A percentile compares a stretch with the other conserved stretches of the same genome.
These are phyloP conservation scores for Jasminum sambac DNA, from an alignment of 257 asterid genomes.

Conservation along the genomic window DNA sequence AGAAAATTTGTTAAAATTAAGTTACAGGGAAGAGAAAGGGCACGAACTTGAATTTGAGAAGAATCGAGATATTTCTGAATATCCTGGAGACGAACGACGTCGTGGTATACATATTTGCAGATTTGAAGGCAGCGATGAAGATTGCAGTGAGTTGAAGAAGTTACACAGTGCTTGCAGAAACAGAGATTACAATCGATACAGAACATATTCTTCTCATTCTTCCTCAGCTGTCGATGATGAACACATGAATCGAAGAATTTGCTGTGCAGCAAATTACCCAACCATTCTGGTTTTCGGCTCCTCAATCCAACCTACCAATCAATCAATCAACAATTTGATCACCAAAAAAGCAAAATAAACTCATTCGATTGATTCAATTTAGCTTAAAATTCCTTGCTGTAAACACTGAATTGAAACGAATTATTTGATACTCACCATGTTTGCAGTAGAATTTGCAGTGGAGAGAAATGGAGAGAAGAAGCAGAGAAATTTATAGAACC, in stretches of 20 bases:
- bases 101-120: conserved; percentile 74
- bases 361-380: not conserved
- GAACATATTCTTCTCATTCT: conserved; percentile 64
- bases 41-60: conserved; percentile 61
- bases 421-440: conserved; percentile 1
- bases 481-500: conserved; percentile 11
- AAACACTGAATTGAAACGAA: not conserved
- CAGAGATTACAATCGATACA: conserved; percentile 66
- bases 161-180: conserved; percentile 59
- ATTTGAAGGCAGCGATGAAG: conserved; percentile 62
- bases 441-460: not conserved
- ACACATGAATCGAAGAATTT: conserved; percentile 53
- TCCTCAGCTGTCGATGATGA: conserved; percentile 50
- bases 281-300: conserved; percentile 51
- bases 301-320: conserved; percentile 44
- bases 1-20: not conserved
- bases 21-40: not conserved
- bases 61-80: conserved; percentile 65
- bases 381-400: not conserved
- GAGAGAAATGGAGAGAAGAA: not conserved
- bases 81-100: conserved; percentile 71
- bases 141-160: conserved; percentile 35
- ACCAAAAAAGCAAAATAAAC: not conserved
- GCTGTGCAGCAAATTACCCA: conserved; percentile 35
- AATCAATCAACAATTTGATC: not conserved